Percentiles rank a stretch among this genome's conserved stretches.
Evolutionary conservation across 2,329 filamentous ascomycete genomes (phyloP).

Genomic region (Calonectria leucothoes): DNA sequence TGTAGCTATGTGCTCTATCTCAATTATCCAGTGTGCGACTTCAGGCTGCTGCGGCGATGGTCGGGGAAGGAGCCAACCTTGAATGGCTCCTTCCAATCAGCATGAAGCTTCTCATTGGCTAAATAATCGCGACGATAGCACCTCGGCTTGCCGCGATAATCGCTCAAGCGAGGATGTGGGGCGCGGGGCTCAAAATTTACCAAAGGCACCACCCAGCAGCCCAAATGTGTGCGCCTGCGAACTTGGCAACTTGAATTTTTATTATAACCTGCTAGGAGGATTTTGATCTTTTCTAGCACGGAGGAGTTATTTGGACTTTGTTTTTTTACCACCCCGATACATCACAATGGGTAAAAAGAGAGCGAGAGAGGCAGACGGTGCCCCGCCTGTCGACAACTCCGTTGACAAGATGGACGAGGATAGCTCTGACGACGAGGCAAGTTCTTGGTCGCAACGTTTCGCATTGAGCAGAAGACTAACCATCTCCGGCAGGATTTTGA

Average conservation of each 20-base stretch:
- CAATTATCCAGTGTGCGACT: conserved; percentile 15
- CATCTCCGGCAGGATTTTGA: conserved; percentile 79
- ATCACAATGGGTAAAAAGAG: conserved; percentile 63
- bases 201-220: not conserved
- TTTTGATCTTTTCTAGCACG: not conserved
- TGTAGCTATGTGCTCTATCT: conserved; percentile 5
- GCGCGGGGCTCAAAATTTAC: not conserved
- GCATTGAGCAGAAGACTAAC: conserved; percentile 26
- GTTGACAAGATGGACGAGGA: conserved; percentile 63
- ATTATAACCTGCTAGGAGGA: not conserved
- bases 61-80: conserved; percentile 20
- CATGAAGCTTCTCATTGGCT: conserved; percentile 33
- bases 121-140: conserved; percentile 37
- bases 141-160: conserved; percentile 28
- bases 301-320: not conserved
- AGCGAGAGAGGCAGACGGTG: conserved; percentile 57
- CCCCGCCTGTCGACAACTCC: conserved; percentile 53
- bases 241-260: conserved; percentile 24
- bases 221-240: conserved; percentile 1
- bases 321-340: not conserved
- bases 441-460: conserved; percentile 27
- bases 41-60: conserved; percentile 30
- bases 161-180: not conserved
- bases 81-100: not conserved
- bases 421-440: conserved; percentile 66